Conservation (phyloP, 805 yeast species). For the Saccharomyces eubayanus region DNA sequence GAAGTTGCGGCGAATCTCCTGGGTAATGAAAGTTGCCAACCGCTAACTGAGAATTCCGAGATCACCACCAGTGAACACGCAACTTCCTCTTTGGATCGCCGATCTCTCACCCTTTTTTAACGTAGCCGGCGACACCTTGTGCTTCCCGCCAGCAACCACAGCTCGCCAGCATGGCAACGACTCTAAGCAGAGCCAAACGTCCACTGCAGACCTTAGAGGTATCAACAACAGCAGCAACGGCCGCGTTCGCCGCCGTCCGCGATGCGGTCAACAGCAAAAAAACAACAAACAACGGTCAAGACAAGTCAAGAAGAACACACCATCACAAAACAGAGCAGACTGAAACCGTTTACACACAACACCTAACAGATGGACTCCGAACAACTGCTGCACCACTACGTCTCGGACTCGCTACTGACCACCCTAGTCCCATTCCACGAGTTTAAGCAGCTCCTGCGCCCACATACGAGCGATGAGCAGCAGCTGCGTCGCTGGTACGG, state of each 20-base stretch:
- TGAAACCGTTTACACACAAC: not conserved
- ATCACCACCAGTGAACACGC: too few species aligned
- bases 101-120: too few species aligned
- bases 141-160: too few species aligned
- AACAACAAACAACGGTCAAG: not conserved
- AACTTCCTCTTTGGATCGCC: too few species aligned
- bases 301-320: not conserved
- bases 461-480: not conserved
- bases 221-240: not conserved
- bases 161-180: too few species aligned
- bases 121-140: too few species aligned
- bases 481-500: not conserved
- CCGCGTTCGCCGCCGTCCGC: not conserved
- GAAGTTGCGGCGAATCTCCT: too few species aligned
- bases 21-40: not conserved
- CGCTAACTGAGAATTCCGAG: too few species aligned
- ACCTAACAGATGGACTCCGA: not conserved
- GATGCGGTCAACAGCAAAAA: not conserved
- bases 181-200: not conserved
- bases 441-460: not conserved
- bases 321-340: not conserved
- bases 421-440: not conserved
- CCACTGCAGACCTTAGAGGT: not conserved
- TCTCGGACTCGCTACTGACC: not conserved
- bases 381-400: not conserved